Evolutionary conservation across 1,284 basidiomycete genomes (phyloP).

Genomic region (Malassezia sympodialis): DNA sequence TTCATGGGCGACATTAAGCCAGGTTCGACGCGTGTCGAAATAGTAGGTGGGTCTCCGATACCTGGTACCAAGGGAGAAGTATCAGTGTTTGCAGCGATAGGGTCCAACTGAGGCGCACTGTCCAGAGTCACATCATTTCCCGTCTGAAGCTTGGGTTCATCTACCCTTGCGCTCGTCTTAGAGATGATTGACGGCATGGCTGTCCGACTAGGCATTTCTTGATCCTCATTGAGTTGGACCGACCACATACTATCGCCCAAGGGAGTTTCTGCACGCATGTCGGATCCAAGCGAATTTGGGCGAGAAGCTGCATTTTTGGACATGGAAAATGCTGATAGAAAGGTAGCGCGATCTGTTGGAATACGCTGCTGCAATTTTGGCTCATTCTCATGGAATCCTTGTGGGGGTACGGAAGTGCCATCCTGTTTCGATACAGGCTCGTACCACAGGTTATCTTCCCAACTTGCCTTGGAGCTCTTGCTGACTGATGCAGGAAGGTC

Average conservation of each 20-base stretch:
- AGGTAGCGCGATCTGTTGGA: background rate
- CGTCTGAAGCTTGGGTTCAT: background rate
- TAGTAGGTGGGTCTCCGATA: background rate
- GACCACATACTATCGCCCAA: background rate
- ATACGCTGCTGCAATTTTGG: background rate
- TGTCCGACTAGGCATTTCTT: background rate
- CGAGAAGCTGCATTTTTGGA: background rate
- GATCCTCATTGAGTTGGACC: background rate
- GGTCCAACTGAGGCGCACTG: background rate
- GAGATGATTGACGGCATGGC: background rate
- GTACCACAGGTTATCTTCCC: slow-evolving; percentile 18
- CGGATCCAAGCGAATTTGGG: background rate
- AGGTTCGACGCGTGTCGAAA: background rate
- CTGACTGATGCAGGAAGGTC: background rate
- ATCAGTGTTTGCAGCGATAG: background rate
- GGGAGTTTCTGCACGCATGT: background rate
- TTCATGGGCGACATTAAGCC: background rate
- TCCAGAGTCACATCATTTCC: background rate
- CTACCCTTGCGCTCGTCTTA: background rate
- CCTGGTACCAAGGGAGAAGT: background rate
- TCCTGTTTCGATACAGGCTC: slow-evolving; percentile 1
- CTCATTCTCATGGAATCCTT: no score
- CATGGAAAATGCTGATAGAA: background rate
- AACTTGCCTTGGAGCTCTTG: slow-evolving; percentile 6
- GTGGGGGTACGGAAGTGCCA: background rate